These are phyloP conservation scores for Kalmusia sp. DNA, from an alignment of 2,329 filamentous ascomycete genomes.

Conservation along the genomic window DNA sequence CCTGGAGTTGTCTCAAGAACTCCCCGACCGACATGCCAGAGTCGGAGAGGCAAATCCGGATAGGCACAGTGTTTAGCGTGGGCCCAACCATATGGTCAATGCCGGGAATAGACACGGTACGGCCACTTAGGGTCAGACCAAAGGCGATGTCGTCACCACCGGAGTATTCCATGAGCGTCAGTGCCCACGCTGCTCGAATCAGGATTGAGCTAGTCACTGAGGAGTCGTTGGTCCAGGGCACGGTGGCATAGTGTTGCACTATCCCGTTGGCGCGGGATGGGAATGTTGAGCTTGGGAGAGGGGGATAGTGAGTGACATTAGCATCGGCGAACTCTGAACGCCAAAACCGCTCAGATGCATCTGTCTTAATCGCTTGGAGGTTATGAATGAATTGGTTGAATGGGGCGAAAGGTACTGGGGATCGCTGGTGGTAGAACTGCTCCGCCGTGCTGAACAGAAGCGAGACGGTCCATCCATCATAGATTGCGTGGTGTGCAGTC, in stretches of 20 bases:
- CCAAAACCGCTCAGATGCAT: slow-evolving; percentile 37
- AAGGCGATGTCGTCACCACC: slow-evolving; percentile 57
- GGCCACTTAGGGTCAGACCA: slow-evolving; percentile 49
- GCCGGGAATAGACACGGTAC: slow-evolving; percentile 42
- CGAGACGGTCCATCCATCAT: slow-evolving; percentile 45
- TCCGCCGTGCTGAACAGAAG: slow-evolving; percentile 33
- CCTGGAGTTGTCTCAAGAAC: slow-evolving; percentile 36
- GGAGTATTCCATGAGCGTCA: slow-evolving; percentile 55
- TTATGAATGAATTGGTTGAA: slow-evolving; percentile 42
- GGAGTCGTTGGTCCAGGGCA: no score
- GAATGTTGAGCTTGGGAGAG: no score
- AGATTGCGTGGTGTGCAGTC: slow-evolving; percentile 46
- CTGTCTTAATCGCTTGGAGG: slow-evolving; percentile 31
- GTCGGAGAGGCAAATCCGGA: no score
- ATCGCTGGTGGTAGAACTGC: slow-evolving; percentile 22
- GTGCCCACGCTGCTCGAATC: slow-evolving; percentile 54
- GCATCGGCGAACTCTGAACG: slow-evolving; percentile 30
- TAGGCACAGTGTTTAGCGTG: no score
- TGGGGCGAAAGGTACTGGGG: slow-evolving; percentile 19
- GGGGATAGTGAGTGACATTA: no score
- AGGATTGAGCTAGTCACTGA: no score
- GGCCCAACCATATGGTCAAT: slow-evolving; percentile 50
- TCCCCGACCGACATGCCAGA: slow-evolving; percentile 28
- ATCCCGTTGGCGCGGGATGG: no score
- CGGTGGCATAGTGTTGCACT: no score